phyloP scores from a whole-genome alignment of 352 stramenopile species.

The Phytophthora uliginosa region DNA sequence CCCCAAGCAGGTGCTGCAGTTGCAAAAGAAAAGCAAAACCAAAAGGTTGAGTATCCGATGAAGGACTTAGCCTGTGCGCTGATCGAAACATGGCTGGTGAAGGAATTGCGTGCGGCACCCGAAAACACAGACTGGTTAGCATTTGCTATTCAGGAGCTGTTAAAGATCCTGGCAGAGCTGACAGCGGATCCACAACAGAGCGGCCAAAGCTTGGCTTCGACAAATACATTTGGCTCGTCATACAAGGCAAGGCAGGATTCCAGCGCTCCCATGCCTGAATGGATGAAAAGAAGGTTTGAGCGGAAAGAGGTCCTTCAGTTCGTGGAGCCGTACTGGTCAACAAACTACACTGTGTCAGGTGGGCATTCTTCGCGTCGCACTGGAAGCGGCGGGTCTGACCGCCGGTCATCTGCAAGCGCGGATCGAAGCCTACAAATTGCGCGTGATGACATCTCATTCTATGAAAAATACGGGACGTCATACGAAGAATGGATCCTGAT shows the following conservation, averaged over 20 bases:
- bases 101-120: slow-evolving; percentile 84
- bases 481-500: slow-evolving; percentile 89
- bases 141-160: slow-evolving; percentile 89
- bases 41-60: slow-evolving; percentile 69
- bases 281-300: slow-evolving; percentile 89
- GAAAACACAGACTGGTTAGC: slow-evolving; percentile 85
- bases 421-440: slow-evolving; percentile 32
- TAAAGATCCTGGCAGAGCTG: slow-evolving; percentile 84
- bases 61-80: slow-evolving; percentile 88
- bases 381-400: slow-evolving; percentile 17
- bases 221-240: slow-evolving; percentile 20
- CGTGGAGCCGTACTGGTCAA: slow-evolving; percentile 92
- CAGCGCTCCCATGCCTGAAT: slow-evolving; percentile 71
- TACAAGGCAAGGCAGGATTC: slow-evolving; percentile 25
- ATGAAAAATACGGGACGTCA: slow-evolving; percentile 76
- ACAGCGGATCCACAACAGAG: slow-evolving; percentile 81
- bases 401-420: slow-evolving; percentile 24
- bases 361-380: slow-evolving; percentile 28
- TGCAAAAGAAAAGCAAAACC: slow-evolving; percentile 54
- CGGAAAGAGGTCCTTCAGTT: slow-evolving; percentile 89
- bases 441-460: slow-evolving; percentile 67
- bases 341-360: slow-evolving; percentile 72
- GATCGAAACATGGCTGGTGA: slow-evolving; percentile 86
- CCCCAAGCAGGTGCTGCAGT: slow-evolving; percentile 19
- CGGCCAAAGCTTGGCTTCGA: slow-evolving; percentile 56